phyloP scores from a whole-genome alignment of 306 rosid genomes.

The Quercus mongolica region DNA sequence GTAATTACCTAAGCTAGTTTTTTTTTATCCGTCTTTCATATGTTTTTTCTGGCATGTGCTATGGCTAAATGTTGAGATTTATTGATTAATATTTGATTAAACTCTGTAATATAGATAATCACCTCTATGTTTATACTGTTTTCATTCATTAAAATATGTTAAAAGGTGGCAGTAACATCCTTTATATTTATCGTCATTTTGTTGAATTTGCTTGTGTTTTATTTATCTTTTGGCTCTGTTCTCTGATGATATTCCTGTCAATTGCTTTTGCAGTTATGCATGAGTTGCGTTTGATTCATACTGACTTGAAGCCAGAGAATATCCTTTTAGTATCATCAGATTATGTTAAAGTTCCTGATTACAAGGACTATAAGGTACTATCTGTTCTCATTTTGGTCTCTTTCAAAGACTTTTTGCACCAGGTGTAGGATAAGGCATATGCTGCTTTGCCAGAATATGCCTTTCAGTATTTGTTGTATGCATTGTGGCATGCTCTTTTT shows the following conservation, averaged over 20 bases:
- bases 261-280: slow-evolving; percentile 77
- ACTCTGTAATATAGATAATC: background rate
- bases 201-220: background rate
- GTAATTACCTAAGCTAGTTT: slow-evolving; percentile 57
- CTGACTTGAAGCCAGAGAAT: slow-evolving; percentile 95
- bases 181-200: background rate
- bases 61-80: background rate
- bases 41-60: background rate
- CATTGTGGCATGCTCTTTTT: background rate
- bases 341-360: slow-evolving; percentile 72
- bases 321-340: slow-evolving; percentile 69
- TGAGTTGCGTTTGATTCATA: slow-evolving; percentile 75
- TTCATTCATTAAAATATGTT: background rate
- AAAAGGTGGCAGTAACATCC: background rate
- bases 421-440: too few species aligned
- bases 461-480: background rate
- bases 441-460: background rate
- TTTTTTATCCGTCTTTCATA: background rate
- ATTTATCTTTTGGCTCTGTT: background rate
- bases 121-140: background rate
- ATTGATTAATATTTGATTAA: background rate
- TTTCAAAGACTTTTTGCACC: background rate
- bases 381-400: background rate
- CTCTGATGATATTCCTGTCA: background rate
- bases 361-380: slow-evolving; percentile 48